Base-by-base conservation (phyloP, 169 alveolate genomes). In the Plasmodium berghei region DNA sequence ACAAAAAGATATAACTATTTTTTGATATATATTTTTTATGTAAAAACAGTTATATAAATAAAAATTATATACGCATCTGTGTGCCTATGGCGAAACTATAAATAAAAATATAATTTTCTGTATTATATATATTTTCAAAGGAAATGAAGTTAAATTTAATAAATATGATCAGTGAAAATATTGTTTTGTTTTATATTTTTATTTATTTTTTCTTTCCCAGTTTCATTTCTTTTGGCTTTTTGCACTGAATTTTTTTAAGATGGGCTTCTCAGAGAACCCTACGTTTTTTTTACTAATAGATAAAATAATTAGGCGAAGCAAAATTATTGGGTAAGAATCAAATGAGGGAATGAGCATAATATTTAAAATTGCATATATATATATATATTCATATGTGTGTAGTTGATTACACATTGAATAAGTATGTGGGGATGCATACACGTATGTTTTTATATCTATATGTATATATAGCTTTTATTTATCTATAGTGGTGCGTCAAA, bases 261-360 rank as follows among this genome's bases (percentile, higher is more conserved):
- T 86, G 91, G 91, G 87, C 16, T 86, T 86, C 8, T 86, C 91
- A 40, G 87, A 86, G 70, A 71, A 86, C 40, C 91, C 91, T 20
- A 86, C 61, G 34, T 71, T 69, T 58, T 48, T 49, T 28, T 48
- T 86, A 28, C 22, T 86, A 5, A 55, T 40, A 62, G 72, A 70
- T 24, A 86, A 24, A 45, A 45, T 86, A 12, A 22, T 71, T 48
- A 86, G 72, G 42, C 48, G 52, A 55, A 40, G 75, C 56, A 69
- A 61, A 86, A 8, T 70, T 54, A 86, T 86, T 59, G 91, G 91
- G 91, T 86, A 24, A 86, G 45, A 16, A 59, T 42, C 16, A 49
- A 49, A 63, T 14, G 5, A 18, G 9, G 45, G 45, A 0, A 28
- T 9, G 28, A 12, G 12, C 5, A 26, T 14, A 52, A 49, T 12